These are phyloP conservation scores for Choanephora cucurbitarum DNA, from an alignment of 371 early-diverging fungal species.

Conservation along the genomic window DNA sequence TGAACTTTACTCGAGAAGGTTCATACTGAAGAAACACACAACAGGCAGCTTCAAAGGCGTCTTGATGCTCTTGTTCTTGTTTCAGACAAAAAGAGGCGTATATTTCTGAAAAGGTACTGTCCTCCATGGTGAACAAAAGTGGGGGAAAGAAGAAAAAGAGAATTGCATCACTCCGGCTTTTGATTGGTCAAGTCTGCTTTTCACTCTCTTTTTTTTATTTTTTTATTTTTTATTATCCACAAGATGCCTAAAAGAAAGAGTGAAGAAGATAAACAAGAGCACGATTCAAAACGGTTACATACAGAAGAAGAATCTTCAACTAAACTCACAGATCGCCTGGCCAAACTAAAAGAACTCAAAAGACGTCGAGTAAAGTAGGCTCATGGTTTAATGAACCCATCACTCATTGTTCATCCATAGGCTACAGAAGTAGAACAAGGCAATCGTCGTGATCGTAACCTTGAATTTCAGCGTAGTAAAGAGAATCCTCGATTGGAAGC, in stretches of 20 bases:
- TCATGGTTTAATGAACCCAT: neutral
- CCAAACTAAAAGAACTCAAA: slow-evolving; percentile 57
- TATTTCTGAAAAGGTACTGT: slow-evolving; percentile 14
- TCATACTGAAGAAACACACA: slow-evolving; percentile 20
- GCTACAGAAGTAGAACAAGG: slow-evolving; percentile 66
- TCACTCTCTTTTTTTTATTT: no score
- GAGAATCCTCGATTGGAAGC: slow-evolving; percentile 68
- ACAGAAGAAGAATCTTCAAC: slow-evolving; percentile 1
- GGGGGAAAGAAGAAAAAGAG: no score
- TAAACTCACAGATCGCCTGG: slow-evolving; percentile 46
- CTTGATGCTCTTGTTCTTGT: slow-evolving; percentile 10
- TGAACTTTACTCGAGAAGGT: slow-evolving; percentile 9
- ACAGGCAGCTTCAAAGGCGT: slow-evolving; percentile 18
- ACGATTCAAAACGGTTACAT: neutral
- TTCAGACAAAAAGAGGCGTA: slow-evolving; percentile 2
- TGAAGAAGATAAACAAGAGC: no score
- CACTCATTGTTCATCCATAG: slow-evolving; percentile 10
- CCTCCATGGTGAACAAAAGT: no score
- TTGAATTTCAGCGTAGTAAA: slow-evolving; percentile 78
- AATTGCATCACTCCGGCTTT: no score
- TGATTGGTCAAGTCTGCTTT: no score
- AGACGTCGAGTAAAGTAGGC: slow-evolving; percentile 49
- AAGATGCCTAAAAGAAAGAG: no score
- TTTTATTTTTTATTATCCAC: no score
- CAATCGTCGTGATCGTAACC: slow-evolving; percentile 78